A percentile compares a stretch with the other conserved stretches of the same genome.
Evolutionary conservation across 2,329 filamentous ascomycete genomes (phyloP).

Genomic region (Emericellopsis atlantica): DNA sequence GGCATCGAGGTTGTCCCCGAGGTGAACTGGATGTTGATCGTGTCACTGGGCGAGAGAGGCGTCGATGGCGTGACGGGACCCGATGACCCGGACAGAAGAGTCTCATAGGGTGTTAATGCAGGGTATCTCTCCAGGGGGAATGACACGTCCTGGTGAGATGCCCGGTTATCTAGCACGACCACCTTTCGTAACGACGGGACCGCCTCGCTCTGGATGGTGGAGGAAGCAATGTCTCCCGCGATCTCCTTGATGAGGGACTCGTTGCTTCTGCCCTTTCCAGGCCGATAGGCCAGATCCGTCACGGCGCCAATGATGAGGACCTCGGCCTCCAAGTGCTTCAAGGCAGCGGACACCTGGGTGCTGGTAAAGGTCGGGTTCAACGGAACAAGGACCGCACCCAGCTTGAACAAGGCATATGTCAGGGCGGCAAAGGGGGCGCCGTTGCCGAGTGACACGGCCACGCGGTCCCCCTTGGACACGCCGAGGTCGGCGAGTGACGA

Average conservation of each 20-base stretch:
- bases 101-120: slow-evolving; percentile 31
- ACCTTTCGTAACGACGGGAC: slow-evolving; percentile 61
- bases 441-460: slow-evolving; percentile 81
- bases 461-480: slow-evolving; percentile 69
- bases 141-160: slow-evolving; percentile 25
- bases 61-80: slow-evolving; percentile 26
- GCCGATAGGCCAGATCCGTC: slow-evolving; percentile 64
- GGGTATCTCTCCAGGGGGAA: slow-evolving; percentile 29
- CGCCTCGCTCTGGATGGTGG: slow-evolving; percentile 21
- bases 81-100: slow-evolving; percentile 19
- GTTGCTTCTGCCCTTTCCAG: slow-evolving; percentile 40
- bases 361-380: slow-evolving; percentile 84
- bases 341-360: slow-evolving; percentile 62
- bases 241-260: slow-evolving; percentile 30
- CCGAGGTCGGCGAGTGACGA: slow-evolving; percentile 56
- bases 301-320: slow-evolving; percentile 79
- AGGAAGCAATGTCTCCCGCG: slow-evolving; percentile 25
- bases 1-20: slow-evolving; percentile 85
- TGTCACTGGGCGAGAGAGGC: slow-evolving; percentile 48
- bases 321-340: slow-evolving; percentile 60
- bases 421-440: slow-evolving; percentile 70
- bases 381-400: slow-evolving; percentile 89
- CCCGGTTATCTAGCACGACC: slow-evolving; percentile 68
- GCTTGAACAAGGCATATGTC: slow-evolving; percentile 84
- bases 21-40: slow-evolving; percentile 94